Base-by-base conservation (phyloP, 2,329 filamentous ascomycete genomes). In the Mycogone perniciosa region DNA sequence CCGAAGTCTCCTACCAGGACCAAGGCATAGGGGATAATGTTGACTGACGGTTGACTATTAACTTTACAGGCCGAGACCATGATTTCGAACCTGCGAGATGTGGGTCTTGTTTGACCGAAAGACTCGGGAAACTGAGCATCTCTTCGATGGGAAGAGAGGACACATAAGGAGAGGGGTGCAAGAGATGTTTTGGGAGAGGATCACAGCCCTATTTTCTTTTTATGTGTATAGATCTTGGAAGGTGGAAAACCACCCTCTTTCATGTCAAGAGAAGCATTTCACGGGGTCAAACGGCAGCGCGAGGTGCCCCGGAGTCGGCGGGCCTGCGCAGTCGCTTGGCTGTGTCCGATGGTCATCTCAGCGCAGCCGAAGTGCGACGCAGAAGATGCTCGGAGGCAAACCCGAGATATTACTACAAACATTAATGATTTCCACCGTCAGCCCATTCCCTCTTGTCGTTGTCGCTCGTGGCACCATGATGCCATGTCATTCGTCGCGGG, bases 171-270 rank as follows among this genome's bases (percentile, higher is more conserved):
- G 38, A 45, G 46, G 31, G 44, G 39, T 31, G 52, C 59, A 58
- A 55, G 55, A 57, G 57, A 39, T 39, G 50, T 43, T 52, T 59
- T 57, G 56, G 60, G 42, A 38, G 46, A 56, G 58, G 60, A 55
- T 56, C 59, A 47, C 57, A 57, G 58, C 57, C 57, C 56, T 52
- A 48, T 51, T 59, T 57, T 60, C 59, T 63, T 62, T 61, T 69
- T 58, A 51, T 70, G 57, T 72, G 58, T 68, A 66, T 69, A 71
- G 67, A 68, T 71, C 72, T 73, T 73, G 67, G 65, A 70, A 64
- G 66, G 65, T 70, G 66, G 67, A 70, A 64, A 67, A 73, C 67
- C 65, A 69, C 65, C 64, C 65, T 71, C 64, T 67, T 60, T 59
- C 57, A 64, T 64, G 66, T 68, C 69, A 70, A 72, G 68, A 72